Base-by-base conservation (phyloP, 345 rosid species). In the Aquilaria sinensis region DNA sequence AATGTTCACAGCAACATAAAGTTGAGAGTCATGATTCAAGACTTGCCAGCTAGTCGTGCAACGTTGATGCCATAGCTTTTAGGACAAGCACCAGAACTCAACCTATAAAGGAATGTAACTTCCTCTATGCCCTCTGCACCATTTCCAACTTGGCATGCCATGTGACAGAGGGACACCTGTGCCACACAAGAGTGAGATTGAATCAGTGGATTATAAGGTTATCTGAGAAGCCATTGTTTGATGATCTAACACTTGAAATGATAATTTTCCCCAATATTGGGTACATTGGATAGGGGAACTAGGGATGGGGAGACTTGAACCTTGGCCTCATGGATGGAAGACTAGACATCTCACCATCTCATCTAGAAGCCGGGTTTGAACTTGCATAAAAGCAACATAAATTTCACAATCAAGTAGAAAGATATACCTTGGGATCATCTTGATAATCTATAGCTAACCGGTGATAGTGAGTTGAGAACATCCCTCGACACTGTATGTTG, bases 51-150 rank as follows among this genome's bases (percentile, higher is more conserved):
- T 72, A 94, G 76, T 67, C 96, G 84, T 57, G 99, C 99, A 72
- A 94, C 96, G 61, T 90, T 94, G 67, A 90, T 93, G 61, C 99
- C 97, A 61, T 90, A 88, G 78, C 99, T 94, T 77, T 90, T 94
- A 49, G 97, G 99, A 77, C 99, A 94, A 55, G 89, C 88, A 62
- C 97, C 97, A 55, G 75, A 63, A 9, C 80, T 87, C 75, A 94
- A 72, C 72, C 90, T 81, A 71, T 90, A 87, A 47, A 90, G 99
- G 74, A 90, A 94, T 23, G 93, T 85, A 31, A 94, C 96, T 72
- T 90, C 96, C 67, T 94, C 96, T 13, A 73, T 65, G 74, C 92
- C 95, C 65, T 67, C 79, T 53, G 1, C 73, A 62, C 83, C 83
- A 70, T 74, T 73, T 78, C 97, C 97, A 13, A 88, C 91, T 77